Evolutionary conservation across 768 basidiomycete genomes (phyloP), one percentile per base, ranked within the genome.

Genomic region (Mycena vulgaris): DNA sequence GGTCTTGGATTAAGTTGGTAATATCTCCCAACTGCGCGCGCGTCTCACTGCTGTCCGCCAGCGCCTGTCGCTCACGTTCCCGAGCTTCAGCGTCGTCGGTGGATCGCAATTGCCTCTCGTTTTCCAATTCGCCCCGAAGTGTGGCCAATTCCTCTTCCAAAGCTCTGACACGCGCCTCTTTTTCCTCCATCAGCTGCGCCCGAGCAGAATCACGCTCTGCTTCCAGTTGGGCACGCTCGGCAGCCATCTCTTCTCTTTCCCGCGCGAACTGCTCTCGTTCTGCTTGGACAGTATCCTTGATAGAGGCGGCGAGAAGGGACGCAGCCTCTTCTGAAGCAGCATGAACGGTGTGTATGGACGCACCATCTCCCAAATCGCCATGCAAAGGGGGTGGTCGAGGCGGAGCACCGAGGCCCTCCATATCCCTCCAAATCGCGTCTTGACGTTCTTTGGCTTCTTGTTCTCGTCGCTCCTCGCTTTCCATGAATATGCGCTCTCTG

Each of bases 1-100:
- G 91, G 66, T 91, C 89, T 64, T 92, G 89, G 17, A 95, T 83
- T 61, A 94, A 77, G 70, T 92, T 91, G 1, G 94, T 91, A 71
- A 96, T 88, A 68, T 95, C 93, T 6, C 78, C 81, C 17, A 96
- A 79, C 72, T 94, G 93, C 42, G 78, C 82, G 37, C 89, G 84
- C 48, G 93, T 78, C 17, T 92, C 89, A 69, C 91, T 89, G 8
- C 90, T 87, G 65, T 93, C 92, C 42, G 82, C 75, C 37, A 84
- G 82, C 55, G 91, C 92, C 42, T 82, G 81, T 25, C 88, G 81
- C 69, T 92, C 90, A 33, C 84, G 84, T 75, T 93, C 92, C 35
- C 88, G 83, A 23, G 86, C 84, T 69, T 92, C 92, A 2, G 89
- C 83, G 49, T 91, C 90, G 63, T 92, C 89, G 1, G 88, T 86